Evolutionary conservation across 2,329 filamentous ascomycete genomes (phyloP).

Genomic region (Mariannaea elegans): DNA sequence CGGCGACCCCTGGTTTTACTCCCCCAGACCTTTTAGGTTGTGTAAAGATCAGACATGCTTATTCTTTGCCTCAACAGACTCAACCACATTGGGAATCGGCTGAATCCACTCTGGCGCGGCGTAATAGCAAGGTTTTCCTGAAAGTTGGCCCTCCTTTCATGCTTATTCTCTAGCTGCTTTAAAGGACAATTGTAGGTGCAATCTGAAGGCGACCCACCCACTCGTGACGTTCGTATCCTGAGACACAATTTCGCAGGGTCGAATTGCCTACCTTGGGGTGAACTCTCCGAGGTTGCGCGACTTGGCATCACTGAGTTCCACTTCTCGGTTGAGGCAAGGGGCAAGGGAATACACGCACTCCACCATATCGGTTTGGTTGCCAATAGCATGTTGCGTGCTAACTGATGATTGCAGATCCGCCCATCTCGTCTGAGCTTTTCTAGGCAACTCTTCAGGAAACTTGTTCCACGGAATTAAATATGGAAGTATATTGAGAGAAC

Average conservation of each 20-base stretch:
- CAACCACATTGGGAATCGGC: constrained; percentile 30
- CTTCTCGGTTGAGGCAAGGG: not conserved
- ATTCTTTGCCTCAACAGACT: constrained; percentile 25
- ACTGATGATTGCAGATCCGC: not conserved
- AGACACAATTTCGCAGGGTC: not conserved
- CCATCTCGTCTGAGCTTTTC: not conserved
- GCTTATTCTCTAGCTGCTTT: constrained; percentile 9
- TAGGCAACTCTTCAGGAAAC: not conserved
- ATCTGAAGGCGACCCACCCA: not conserved
- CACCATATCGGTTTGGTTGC: not conserved
- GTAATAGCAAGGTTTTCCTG: constrained; percentile 14
- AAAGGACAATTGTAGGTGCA: not conserved
- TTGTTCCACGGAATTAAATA: not conserved
- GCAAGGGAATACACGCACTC: not conserved
- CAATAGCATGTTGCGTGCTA: not conserved
- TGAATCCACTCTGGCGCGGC: constrained; percentile 21
- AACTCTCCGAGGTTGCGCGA: constrained; percentile 1
- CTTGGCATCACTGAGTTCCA: not conserved
- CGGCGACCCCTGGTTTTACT: constrained; percentile 23
- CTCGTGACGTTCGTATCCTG: not conserved
- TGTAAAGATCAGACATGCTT: constrained; percentile 33
- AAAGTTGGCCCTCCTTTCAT: constrained; percentile 9
- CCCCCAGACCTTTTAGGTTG: constrained; percentile 15
- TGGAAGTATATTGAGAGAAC: not conserved
- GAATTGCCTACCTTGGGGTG: constrained; percentile 1